Evolutionary conservation across 805 yeast species (phyloP).

Genomic region (Hanseniaspora valbyensis): DNA sequence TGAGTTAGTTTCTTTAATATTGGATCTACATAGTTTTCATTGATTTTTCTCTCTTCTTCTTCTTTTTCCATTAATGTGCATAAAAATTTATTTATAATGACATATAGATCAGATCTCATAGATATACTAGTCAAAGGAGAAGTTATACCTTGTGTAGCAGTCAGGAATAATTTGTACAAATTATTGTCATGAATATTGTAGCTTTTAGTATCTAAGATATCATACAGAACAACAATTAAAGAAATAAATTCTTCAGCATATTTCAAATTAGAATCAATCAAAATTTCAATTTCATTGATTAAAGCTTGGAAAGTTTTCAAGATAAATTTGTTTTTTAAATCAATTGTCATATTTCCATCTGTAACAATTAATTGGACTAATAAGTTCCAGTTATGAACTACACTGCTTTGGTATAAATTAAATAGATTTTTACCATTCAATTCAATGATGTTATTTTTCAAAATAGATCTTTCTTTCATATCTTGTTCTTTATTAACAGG

Average conservation of each 20-base stretch:
- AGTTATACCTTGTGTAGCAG: conserved; percentile 62
- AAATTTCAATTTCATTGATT: conserved; percentile 66
- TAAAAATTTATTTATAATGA: conserved; percentile 56
- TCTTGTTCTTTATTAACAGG: conserved; percentile 15
- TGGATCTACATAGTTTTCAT: background rate
- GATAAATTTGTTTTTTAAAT: conserved; percentile 49
- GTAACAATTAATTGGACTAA: conserved; percentile 61
- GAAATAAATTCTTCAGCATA: conserved; percentile 72
- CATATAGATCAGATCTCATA: conserved; percentile 70
- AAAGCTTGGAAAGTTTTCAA: conserved; percentile 65
- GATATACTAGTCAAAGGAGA: conserved; percentile 56
- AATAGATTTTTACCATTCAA: conserved; percentile 38
- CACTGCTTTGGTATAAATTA: conserved; percentile 43
- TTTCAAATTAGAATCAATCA: conserved; percentile 50
- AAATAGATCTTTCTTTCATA: conserved; percentile 23
- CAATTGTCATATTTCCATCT: conserved; percentile 42
- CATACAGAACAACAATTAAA: conserved; percentile 58
- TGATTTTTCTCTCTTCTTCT: conserved; percentile 16
- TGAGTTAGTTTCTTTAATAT: conserved; percentile 39
- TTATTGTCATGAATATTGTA: conserved; percentile 38
- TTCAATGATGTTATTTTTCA: conserved; percentile 33
- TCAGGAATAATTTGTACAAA: conserved; percentile 56
- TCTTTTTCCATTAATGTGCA: conserved; percentile 37
- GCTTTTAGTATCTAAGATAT: conserved; percentile 44
- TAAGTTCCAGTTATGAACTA: conserved; percentile 75